Percentiles rank a stretch among this genome's conserved stretches.
Evolutionary conservation across 306 rosid genomes (phyloP).

Genomic region (Canavalia ensiformis): DNA sequence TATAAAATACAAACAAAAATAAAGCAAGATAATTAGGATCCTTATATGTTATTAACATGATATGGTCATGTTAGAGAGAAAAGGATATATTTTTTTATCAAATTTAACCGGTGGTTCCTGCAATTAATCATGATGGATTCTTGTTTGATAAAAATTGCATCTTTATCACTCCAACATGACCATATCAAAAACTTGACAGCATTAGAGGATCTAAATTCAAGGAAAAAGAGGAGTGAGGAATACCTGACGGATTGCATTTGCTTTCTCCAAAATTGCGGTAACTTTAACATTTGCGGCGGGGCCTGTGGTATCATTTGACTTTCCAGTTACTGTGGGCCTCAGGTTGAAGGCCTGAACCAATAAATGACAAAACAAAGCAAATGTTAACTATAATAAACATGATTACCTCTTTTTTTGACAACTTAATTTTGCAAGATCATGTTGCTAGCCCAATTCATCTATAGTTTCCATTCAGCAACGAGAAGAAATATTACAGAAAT

Average conservation of each 20-base stretch:
- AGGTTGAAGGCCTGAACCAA: slow-evolving; percentile 86
- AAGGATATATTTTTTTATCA: too few species aligned
- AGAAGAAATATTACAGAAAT: background rate
- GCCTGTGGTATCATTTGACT: slow-evolving; percentile 56
- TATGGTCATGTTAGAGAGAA: too few species aligned
- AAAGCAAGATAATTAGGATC: too few species aligned
- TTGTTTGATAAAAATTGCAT: too few species aligned
- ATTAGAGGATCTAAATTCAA: too few species aligned
- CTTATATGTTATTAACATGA: too few species aligned
- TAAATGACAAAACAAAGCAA: slow-evolving; percentile 19
- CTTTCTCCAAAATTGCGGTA: slow-evolving; percentile 96
- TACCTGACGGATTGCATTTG: slow-evolving; percentile 97
- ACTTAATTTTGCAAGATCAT: slow-evolving; percentile 21
- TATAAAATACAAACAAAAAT: slow-evolving; percentile 11
- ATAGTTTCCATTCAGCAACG: background rate
- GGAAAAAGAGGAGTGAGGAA: background rate
- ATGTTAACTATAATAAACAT: slow-evolving; percentile 41
- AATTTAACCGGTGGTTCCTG: too few species aligned
- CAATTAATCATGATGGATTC: too few species aligned
- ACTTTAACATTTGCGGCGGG: slow-evolving; percentile 74
- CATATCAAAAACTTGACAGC: too few species aligned
- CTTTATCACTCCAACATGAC: too few species aligned
- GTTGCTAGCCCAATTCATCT: slow-evolving; percentile 12
- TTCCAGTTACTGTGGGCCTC: slow-evolving; percentile 72
- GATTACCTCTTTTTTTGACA: background rate